A percentile compares a stretch with the other conserved stretches of the same genome.
These are phyloP conservation scores for Boletus barrowsii DNA, from an alignment of 768 basidiomycete genomes.

Conservation along the genomic window DNA sequence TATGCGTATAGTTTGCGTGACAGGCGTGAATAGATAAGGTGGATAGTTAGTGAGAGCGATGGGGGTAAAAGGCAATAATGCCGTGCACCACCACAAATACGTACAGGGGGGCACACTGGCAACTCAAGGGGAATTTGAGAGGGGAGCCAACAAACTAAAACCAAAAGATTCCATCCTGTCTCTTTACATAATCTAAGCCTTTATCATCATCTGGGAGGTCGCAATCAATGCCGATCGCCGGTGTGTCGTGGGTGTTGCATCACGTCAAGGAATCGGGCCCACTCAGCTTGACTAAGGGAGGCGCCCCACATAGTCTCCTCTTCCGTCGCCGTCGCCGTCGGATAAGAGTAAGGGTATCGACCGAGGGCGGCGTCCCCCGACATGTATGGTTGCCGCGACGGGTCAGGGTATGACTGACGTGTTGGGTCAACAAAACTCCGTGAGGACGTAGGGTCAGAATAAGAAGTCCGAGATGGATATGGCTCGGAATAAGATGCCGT, in stretches of 20 bases:
- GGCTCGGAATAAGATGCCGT: conserved; percentile 24
- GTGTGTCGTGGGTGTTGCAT: conserved; percentile 46
- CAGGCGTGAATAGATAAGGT: conserved; percentile 13
- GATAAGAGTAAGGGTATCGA: conserved; percentile 38
- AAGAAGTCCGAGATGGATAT: conserved; percentile 24
- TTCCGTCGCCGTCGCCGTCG: conserved; percentile 48
- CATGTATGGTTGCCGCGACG: conserved; percentile 29
- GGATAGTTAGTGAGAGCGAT: conserved; percentile 3
- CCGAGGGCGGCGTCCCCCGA: conserved; percentile 20
- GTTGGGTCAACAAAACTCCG: conserved; percentile 23
- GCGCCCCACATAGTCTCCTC: conserved; percentile 73
- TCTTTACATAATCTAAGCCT: conserved; percentile 26
- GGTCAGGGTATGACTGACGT: conserved; percentile 22
- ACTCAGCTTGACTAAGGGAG: conserved; percentile 73
- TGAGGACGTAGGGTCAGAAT: conserved; percentile 23
- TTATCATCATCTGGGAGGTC: conserved; percentile 8
- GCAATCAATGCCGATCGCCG: conserved; percentile 26
- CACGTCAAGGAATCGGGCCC: conserved; percentile 63
- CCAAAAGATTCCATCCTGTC: conserved; percentile 24
- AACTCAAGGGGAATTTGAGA: conserved; percentile 10
- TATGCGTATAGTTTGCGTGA: conserved; percentile 19
- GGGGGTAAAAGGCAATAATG: conserved; percentile 1
- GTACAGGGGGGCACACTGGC: conserved; percentile 20
- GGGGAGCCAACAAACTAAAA: conserved; percentile 17
- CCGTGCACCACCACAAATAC: conserved; percentile 23